Base-by-base conservation (phyloP, 768 basidiomycete genomes). In the Naematelia encephala region DNA sequence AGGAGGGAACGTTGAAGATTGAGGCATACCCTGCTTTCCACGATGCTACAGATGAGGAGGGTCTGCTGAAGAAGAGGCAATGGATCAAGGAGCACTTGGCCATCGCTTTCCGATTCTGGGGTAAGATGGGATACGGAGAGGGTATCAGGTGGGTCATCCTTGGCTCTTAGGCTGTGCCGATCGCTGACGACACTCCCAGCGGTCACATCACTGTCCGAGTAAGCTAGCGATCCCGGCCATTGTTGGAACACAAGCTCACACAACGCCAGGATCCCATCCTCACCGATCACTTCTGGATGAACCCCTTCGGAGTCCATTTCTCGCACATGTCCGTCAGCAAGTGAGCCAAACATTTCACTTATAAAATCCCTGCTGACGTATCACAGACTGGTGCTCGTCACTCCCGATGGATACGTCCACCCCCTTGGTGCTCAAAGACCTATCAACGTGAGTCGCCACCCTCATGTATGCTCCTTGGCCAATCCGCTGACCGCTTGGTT, bases 371-470 rank as follows among this genome's bases (percentile, higher is more conserved):
- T n/a, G n/a, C n/a, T n/a, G n/a, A n/a, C n/a, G n/a, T n/a, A n/a
- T n/a, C 23, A n/a, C 5, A 80, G 81, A 69, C 74, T 83, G 30
- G 71, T 83, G 25, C 80, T 82, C 13, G 82, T 84, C 11, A 79
- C 82, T 73, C 80, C 80, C 44, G 66, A 73, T 0, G 77, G 78
- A 19, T 66, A 70, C 5, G 73, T 81, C 16, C 75, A 75, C 30
- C 59, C 61, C 3, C 44, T 63, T 14, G 74, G 79, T 52, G 80
- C 80, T 66, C 73, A 64, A 28, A 39, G 54, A 44, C 64, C 62
- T 12, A 63, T 69, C 59, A 66, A 66, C 55, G 64, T 69, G 51
- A 62, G 62, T 28, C 48, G 22, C 19, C 23, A n/a, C 19, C 19
- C 10, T 10, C 22, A 5, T 50, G 22, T 5, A 27, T 42, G 26